phyloP scores from a whole-genome alignment of 1,284 basidiomycete species.

The Neonothopanus nambi region DNA sequence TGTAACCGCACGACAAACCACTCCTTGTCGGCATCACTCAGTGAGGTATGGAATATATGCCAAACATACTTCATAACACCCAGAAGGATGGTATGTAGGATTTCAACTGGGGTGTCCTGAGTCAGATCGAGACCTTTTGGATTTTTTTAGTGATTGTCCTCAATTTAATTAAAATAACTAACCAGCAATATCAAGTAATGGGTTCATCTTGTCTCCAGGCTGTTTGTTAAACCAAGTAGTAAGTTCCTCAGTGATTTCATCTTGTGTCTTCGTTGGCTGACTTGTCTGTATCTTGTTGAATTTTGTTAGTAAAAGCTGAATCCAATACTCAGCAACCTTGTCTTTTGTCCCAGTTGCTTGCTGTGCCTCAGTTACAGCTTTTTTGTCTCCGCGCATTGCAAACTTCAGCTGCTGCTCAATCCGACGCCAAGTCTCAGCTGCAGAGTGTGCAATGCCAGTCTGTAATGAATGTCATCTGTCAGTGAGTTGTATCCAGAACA shows the following conservation, averaged over 20 bases:
- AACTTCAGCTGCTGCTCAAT: not conserved
- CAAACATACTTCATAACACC: conserved; percentile 37
- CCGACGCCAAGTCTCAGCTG: not conserved
- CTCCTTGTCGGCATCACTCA: not conserved
- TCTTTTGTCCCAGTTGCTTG: conserved; percentile 31
- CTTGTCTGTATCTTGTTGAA: not conserved
- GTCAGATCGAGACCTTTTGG: conserved; percentile 31
- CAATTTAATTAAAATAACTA: not conserved
- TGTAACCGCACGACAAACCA: conserved; percentile 13
- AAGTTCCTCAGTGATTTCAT: conserved; percentile 18
- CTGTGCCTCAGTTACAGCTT: conserved; percentile 23
- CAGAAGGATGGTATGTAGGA: conserved; percentile 37
- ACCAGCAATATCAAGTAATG: conserved; percentile 18
- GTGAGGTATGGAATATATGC: conserved; percentile 18
- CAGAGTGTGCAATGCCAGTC: not conserved
- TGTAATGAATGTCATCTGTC: too few species aligned
- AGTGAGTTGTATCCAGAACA: too few species aligned
- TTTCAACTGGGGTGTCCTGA: conserved; percentile 35
- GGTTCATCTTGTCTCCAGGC: conserved; percentile 21
- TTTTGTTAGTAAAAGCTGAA: conserved; percentile 25
- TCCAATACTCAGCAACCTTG: conserved; percentile 29
- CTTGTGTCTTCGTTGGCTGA: conserved; percentile 14
- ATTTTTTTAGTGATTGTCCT: too few species aligned
- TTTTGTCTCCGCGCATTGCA: conserved; percentile 18
- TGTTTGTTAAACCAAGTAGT: conserved; percentile 19